A percentile compares a stretch with the other conserved stretches of the same genome.
These are phyloP conservation scores for Craterostigma plantagineum DNA, from an alignment of 257 asterid genomes.

Conservation along the genomic window DNA sequence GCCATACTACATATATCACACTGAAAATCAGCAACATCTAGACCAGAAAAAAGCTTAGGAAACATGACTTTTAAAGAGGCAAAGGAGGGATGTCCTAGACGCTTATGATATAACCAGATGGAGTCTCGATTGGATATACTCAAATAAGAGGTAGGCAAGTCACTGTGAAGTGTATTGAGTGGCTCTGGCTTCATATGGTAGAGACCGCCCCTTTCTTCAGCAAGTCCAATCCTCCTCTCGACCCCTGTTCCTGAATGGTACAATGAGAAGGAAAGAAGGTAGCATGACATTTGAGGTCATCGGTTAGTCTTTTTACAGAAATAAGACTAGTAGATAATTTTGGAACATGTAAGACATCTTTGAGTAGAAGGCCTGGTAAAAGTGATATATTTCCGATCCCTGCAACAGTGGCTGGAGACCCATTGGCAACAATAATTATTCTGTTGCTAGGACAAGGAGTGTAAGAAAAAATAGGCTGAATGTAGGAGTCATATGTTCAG, in stretches of 20 bases:
- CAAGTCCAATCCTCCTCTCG: background rate
- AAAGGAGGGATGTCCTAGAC: too few species aligned
- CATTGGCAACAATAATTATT: background rate
- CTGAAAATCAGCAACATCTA: too few species aligned
- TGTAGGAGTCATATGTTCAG: background rate
- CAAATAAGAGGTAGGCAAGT: background rate
- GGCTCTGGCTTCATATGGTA: background rate
- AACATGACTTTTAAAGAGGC: too few species aligned
- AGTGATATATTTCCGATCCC: background rate
- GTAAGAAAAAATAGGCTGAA: background rate
- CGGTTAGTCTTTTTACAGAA: background rate
- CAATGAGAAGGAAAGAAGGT: background rate
- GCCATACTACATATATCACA: too few species aligned
- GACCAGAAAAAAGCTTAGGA: too few species aligned
- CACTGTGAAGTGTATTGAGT: background rate
- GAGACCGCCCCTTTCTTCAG: background rate
- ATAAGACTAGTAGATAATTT: background rate
- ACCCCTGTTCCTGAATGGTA: background rate
- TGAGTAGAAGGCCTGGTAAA: background rate
- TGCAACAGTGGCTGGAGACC: conserved; percentile 1
- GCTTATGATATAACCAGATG: too few species aligned
- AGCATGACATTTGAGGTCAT: background rate
- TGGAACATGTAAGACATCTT: background rate
- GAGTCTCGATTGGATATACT: too few species aligned
- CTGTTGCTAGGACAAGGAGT: background rate